Evolutionary conservation across 306 rosid genomes (phyloP).

Genomic region (Lagenaria siceraria): DNA sequence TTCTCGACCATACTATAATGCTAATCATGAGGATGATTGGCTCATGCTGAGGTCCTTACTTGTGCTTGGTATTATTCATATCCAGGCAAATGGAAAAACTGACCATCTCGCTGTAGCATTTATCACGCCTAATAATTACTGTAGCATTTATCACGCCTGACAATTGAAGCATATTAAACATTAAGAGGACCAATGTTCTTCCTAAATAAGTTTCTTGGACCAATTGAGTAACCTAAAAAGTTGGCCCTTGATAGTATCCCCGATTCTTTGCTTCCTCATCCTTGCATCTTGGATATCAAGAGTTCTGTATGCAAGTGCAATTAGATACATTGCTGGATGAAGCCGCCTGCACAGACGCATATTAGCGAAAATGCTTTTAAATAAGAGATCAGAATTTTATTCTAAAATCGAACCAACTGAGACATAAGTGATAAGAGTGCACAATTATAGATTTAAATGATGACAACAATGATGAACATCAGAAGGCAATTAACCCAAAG

Average conservation of each 20-base stretch:
- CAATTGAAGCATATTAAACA: background rate
- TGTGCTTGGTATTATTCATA: background rate
- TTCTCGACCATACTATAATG: background rate
- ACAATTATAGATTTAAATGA: background rate
- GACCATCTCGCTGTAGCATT: background rate
- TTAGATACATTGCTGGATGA: conserved; percentile 90
- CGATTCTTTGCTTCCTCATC: conserved; percentile 40
- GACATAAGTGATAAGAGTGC: background rate
- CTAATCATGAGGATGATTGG: background rate
- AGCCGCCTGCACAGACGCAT: conserved; percentile 58
- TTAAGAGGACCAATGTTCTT: conserved; percentile 9
- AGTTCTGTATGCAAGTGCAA: conserved; percentile 84
- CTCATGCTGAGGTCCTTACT: background rate
- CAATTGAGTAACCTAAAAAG: conserved; percentile 51
- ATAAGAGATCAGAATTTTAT: background rate
- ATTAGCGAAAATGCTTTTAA: background rate
- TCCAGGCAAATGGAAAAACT: background rate
- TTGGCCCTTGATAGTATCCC: conserved; percentile 34
- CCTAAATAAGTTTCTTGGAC: conserved; percentile 64
- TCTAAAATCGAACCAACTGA: background rate
- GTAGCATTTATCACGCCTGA: background rate
- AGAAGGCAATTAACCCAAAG: background rate
- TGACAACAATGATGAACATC: background rate
- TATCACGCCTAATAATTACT: background rate
- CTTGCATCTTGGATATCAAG: conserved; percentile 79